Base-by-base conservation (phyloP, 2,329 filamentous ascomycete genomes). In the Fusarium sp. region DNA sequence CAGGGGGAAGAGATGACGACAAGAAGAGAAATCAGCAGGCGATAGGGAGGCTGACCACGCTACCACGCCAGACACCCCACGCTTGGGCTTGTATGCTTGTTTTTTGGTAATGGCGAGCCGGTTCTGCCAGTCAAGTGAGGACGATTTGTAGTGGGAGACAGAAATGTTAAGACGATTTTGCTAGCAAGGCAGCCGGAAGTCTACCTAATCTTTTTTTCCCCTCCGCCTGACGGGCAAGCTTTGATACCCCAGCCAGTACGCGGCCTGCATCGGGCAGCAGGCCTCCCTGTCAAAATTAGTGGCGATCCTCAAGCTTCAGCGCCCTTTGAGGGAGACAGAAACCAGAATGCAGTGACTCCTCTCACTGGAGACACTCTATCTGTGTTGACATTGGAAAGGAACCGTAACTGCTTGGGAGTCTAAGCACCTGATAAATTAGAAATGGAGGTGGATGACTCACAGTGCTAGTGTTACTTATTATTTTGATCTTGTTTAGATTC, bases 1-100 rank as follows among this genome's bases (percentile, higher is more conserved):
- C 42, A 53, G 54, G 59, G 62, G 58, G 46, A 48, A 62, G 45
- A 58, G 58, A 71, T 64, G 70, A 69, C 62, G 57, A 57, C 62
- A 60, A 19, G 14, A 44, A 30, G 23, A 39, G 34, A 57, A 62
- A 24, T 20, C 20, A 34, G 19, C 28, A 54, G 42, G 42, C 28
- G 21, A 28, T 19, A 38, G 43, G 21, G 21, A 48, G 39, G 48
- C 50, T 65, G 50, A 40, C 51, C 42, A 48, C 42, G 54, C 51
- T 32, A 45, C 47, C 42, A 48, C 46, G 53, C 55, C 45, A 52
- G 28, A 52, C 21, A 45, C 14, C 43, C 43, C 12, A 44, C 28
- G 8, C 20, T 51, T 32, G 44, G 23, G 20, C 19, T 48, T n/a
- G 26, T 28, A 24, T 56, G 14, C 15, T 28, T 36, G 17, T 24